Base-by-base conservation (phyloP, 768 basidiomycete species). In the Hortiboletus flavorubellus region DNA sequence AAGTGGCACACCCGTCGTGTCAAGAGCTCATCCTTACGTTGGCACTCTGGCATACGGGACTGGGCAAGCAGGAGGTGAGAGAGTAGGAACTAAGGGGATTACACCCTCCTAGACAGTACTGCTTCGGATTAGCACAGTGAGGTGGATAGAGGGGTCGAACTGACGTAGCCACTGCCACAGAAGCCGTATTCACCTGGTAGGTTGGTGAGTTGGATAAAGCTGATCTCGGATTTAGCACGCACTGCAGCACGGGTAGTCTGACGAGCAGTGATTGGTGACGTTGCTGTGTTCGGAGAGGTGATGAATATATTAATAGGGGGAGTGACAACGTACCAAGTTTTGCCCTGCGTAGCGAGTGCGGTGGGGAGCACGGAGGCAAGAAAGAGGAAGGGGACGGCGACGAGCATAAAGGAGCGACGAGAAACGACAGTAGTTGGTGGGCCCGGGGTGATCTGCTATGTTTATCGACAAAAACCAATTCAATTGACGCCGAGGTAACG, bases 41-140 rank as follows among this genome's bases (percentile, higher is more conserved):
- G 21, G 76, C 75, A 64, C 76, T 80, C 65, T 85, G 64, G 71
- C 92, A 94, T 39, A 92, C 67, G 0, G 92, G 91, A 43, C 78
- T 79, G 2, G 90, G 89, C 46, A 66, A 70, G 73, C 90, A 94
- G 0, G 91, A 90, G 54, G 73, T 72, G 38, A 87, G 70, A 4
- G 79, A 67, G 63, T 84, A 63, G 7, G 91, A 93, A 41, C 76
- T 72, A 31, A 91, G 76, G 18, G 92, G 90, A 64, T 93, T 83
- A 74, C 92, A 94, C n/a, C 92, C 92, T 45, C 89, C 89, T 34
- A 91, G 75, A 66, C 91, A 93, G 68, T 84, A 93, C 85, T 90
- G 61, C 18, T 31, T 11, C 30, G 41, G 16, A 21, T 66, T 51
- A 67, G 61, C 49, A 49, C 1, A 48, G 47, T 1, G 42, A 33